Percentiles rank a stretch among this genome's conserved stretches.
Evolutionary conservation across 2,329 filamentous ascomycete genomes (phyloP).

Genomic region (Aspergillus sp.): DNA sequence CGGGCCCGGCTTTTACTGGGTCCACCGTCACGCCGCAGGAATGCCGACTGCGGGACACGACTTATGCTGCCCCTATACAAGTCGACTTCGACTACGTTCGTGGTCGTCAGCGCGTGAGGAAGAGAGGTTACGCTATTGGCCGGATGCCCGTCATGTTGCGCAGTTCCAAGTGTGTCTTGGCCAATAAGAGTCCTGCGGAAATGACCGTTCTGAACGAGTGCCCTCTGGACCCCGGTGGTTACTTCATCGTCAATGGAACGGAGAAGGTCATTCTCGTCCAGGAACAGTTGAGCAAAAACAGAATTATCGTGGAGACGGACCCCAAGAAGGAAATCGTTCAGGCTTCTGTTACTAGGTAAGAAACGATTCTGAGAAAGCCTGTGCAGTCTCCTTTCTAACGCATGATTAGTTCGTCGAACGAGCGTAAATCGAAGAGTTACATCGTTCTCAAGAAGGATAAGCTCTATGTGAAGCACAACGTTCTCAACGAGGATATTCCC

Average conservation of each 20-base stretch:
- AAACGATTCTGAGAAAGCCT: background rate
- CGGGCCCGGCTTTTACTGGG: conserved; percentile 35
- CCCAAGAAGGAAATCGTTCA: conserved; percentile 90
- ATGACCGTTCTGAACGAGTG: conserved; percentile 96
- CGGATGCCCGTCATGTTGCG: conserved; percentile 96
- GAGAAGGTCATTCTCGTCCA: conserved; percentile 99
- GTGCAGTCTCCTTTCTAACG: conserved; percentile 14
- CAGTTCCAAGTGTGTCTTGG: conserved; percentile 87
- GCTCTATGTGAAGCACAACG: conserved; percentile 87
- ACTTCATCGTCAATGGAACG: conserved; percentile 96
- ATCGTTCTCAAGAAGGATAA: conserved; percentile 91
- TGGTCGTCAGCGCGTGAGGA: conserved; percentile 72
- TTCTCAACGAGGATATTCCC: conserved; percentile 87
- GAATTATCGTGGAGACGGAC: conserved; percentile 93
- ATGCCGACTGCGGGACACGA: conserved; percentile 92
- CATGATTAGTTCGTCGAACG: conserved; percentile 79
- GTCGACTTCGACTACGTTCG: conserved; percentile 90
- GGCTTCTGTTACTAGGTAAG: conserved; percentile 77
- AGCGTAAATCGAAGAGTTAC: conserved; percentile 96
- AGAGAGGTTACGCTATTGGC: conserved; percentile 74
- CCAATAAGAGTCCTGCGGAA: conserved; percentile 76
- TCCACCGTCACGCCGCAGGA: conserved; percentile 83
- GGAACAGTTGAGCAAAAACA: conserved; percentile 98
- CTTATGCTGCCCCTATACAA: conserved; percentile 91
- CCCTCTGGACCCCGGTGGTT: conserved; percentile 90